A percentile compares a stretch with the other conserved stretches of the same genome.
Conservation (phyloP, 768 basidiomycete species). For the Mycena maculata region DNA sequence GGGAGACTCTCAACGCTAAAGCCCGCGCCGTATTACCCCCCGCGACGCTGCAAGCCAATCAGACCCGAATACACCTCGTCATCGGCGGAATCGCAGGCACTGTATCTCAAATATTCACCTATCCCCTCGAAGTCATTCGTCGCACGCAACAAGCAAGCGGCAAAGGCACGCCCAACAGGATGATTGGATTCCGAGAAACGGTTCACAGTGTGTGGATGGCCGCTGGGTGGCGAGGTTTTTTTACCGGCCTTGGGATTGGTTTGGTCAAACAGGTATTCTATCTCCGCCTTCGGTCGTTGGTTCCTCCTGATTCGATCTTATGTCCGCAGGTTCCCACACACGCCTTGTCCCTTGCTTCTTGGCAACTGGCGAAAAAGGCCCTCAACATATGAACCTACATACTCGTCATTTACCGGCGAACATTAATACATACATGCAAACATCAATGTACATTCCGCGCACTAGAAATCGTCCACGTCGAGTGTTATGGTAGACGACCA, state of each 20-base stretch:
- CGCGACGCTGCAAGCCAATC: constrained; percentile 35
- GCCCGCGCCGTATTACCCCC: constrained; percentile 31
- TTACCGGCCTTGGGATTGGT: constrained; percentile 41
- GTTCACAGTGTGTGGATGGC: constrained; percentile 35
- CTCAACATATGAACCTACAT: constrained; percentile 14
- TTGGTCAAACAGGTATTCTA: constrained; percentile 37
- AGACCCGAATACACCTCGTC: constrained; percentile 41
- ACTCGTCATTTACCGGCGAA: constrained; percentile 1
- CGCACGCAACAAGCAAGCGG: constrained; percentile 44
- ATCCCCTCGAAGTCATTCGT: constrained; percentile 42
- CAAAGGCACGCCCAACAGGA: constrained; percentile 36
- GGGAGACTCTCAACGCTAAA: constrained; percentile 43
- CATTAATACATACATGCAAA: constrained; percentile 4
- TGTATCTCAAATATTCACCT: constrained; percentile 38
- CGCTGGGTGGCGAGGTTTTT: constrained; percentile 42
- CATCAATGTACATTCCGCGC: constrained; percentile 17
- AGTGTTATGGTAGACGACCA: constrained; percentile 56
- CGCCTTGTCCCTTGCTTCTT: constrained; percentile 39
- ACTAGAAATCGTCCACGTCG: constrained; percentile 47
- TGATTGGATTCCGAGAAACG: constrained; percentile 40
- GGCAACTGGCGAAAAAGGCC: constrained; percentile 37
- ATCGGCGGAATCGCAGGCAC: constrained; percentile 42
- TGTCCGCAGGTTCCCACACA: constrained; percentile 39
- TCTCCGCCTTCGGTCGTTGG: background rate
- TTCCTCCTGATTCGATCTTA: background rate